Evolutionary conservation across 176 grass and related monocot species (phyloP).

Genomic region (Triticum monococcum): DNA sequence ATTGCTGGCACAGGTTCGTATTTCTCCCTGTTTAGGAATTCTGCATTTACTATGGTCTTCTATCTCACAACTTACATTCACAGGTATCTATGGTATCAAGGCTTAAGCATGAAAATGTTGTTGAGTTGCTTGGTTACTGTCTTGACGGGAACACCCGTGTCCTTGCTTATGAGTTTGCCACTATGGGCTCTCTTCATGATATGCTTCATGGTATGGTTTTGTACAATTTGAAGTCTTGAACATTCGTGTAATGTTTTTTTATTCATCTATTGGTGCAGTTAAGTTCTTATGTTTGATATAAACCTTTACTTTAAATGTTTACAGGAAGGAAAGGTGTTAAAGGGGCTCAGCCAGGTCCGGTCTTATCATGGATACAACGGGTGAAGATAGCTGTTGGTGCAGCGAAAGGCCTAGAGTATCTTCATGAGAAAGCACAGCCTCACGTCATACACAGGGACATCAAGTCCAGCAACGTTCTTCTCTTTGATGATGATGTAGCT

Average conservation of each 20-base stretch:
- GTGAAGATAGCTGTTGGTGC: constrained; percentile 86
- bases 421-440: constrained; percentile 84
- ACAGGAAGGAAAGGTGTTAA: constrained; percentile 84
- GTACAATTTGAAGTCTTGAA: constrained; percentile 10
- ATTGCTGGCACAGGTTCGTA: constrained; percentile 62
- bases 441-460: constrained; percentile 81
- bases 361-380: constrained; percentile 68
- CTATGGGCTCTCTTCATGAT: constrained; percentile 85
- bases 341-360: constrained; percentile 77
- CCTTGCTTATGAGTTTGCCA: constrained; percentile 77
- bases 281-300: neutral
- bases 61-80: constrained; percentile 11
- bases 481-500: constrained; percentile 78
- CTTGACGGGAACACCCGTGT: constrained; percentile 60
- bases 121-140: constrained; percentile 82
- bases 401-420: constrained; percentile 77
- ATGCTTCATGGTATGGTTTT: constrained; percentile 74
- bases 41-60: neutral
- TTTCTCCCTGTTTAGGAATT: constrained; percentile 13
- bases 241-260: neutral
- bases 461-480: constrained; percentile 84
- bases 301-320: constrained; percentile 13
- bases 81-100: constrained; percentile 77
- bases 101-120: constrained; percentile 81
- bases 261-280: constrained; percentile 2